These are phyloP conservation scores for Euphorbia lathyris DNA, from an alignment of 345 rosid species.

Conservation along the genomic window DNA sequence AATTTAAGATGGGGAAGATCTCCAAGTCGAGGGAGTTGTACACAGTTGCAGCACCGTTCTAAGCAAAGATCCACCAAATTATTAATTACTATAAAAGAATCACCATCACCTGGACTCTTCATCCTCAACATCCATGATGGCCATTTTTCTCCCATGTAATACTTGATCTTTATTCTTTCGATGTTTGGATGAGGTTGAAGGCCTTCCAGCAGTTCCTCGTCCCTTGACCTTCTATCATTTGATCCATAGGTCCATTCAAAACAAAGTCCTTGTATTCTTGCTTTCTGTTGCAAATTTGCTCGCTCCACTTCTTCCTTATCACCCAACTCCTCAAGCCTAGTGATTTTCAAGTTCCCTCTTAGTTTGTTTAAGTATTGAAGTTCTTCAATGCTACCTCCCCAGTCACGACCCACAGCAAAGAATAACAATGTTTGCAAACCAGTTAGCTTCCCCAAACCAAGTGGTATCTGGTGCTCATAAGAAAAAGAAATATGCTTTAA, in stretches of 20 bases:
- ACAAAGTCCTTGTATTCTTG: neutral
- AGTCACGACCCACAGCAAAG: neutral
- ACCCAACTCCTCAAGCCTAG: neutral
- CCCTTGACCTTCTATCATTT: neutral
- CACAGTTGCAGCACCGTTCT: neutral
- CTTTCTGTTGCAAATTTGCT: neutral
- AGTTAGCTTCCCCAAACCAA: neutral
- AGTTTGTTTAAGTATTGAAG: neutral
- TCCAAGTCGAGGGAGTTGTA: conserved; percentile 20
- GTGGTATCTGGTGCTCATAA: neutral
- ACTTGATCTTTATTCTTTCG: neutral
- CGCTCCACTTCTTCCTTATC: neutral
- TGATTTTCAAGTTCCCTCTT: neutral
- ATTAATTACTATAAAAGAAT: neutral
- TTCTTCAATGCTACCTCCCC: neutral
- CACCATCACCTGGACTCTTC: neutral
- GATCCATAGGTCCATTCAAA: neutral
- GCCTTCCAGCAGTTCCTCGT: neutral
- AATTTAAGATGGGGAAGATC: conserved; percentile 6
- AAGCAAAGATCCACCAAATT: neutral
- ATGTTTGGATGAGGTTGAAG: conserved; percentile 1
- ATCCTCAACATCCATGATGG: conserved; percentile 13
- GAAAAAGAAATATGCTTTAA: neutral
- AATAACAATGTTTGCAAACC: neutral
- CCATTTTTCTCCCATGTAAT: neutral